A percentile compares a stretch with the other conserved stretches of the same genome.
Evolutionary conservation across 1,139 yeast genomes (phyloP).

Genomic region (Yamadazyma diospyri): DNA sequence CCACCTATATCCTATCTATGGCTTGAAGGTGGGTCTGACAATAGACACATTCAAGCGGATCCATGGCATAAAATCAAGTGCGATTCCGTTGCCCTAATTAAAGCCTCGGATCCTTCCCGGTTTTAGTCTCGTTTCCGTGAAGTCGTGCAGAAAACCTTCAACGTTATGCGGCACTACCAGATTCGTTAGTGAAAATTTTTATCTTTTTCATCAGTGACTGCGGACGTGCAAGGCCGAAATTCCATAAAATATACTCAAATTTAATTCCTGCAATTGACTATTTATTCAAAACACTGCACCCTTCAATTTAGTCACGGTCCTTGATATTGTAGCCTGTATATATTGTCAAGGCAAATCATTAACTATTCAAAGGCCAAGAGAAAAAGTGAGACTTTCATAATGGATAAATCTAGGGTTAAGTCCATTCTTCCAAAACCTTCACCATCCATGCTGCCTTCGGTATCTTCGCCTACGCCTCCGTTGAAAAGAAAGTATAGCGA

Average conservation of each 20-base stretch:
- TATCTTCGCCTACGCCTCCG: slow-evolving; percentile 11
- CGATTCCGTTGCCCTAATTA: no score
- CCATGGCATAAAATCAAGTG: not conserved
- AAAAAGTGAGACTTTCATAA: slow-evolving; percentile 9
- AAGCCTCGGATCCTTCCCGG: no score
- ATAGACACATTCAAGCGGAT: not conserved
- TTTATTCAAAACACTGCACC: no score
- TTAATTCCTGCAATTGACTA: no score
- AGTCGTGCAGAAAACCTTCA: not conserved
- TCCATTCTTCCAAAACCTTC: slow-evolving; percentile 23
- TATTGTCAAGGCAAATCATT: no score
- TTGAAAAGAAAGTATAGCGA: slow-evolving; percentile 5
- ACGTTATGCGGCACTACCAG: slow-evolving; percentile 5
- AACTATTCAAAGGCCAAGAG: no score
- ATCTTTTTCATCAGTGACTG: slow-evolving; percentile 34
- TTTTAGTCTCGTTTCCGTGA: no score
- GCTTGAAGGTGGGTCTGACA: no score
- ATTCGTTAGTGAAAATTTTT: slow-evolving; percentile 19
- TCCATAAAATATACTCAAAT: not conserved
- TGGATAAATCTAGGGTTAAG: slow-evolving; percentile 40
- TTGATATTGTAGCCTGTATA: no score
- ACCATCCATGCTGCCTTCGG: slow-evolving; percentile 11
- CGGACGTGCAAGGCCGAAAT: slow-evolving; percentile 10
- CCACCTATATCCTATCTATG: no score
- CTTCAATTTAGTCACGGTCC: no score